Base-by-base conservation (phyloP, 495 filamentous ascomycete species). In the Elasticomyces elasticus region DNA sequence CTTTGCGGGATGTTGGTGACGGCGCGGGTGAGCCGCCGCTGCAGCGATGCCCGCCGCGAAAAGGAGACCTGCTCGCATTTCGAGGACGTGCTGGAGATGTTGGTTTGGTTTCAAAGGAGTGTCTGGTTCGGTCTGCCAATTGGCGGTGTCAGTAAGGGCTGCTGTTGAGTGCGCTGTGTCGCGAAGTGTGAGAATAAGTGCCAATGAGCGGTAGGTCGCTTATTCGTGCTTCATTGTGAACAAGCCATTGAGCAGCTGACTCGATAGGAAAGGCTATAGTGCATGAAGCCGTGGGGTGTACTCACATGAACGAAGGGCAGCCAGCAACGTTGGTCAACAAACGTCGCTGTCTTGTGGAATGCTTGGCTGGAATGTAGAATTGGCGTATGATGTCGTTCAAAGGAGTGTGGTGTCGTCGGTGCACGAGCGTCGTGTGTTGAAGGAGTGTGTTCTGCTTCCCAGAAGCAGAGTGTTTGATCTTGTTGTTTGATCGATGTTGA, bases 31-130 rank as follows among this genome's bases (percentile, higher is more conserved):
- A 17, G 58, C 58, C 7, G 49, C 26, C 15, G 49, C 48, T 1
- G 43, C 28, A 30, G 48, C 20, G 13, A 56, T 26, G 20, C 25
- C 46, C 12, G 46, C 58, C 1, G 45, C 22, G 17, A 23, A 52
- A 31, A 56, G n/a, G 38, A 61, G 47, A 48, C 41, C 56, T 35
- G 46, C 23, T 49, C 56, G 56, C 58, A 61, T 61, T 22, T 44
- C 23, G 10, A 20, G 30, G 19, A 5, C 11, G 26, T 48, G 33
- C n/a, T 53, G 20, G 20, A 12, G 26, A 28, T 51, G 25, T 25
- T 49, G 49, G 11, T 42, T 52, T 45, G 6, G 19, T 27, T 45
- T 42, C 22, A 26, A 30, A 25, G 27, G 24, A n/a, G 24, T 31
- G 40, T 43, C 24, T 5, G 27, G 48, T 19, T 51, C 12, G 22